Percentiles rank a stretch among this genome's conserved stretches.
phyloP scores from a whole-genome alignment of 495 filamentous ascomycete species.

The Pyronema omphalodes region DNA sequence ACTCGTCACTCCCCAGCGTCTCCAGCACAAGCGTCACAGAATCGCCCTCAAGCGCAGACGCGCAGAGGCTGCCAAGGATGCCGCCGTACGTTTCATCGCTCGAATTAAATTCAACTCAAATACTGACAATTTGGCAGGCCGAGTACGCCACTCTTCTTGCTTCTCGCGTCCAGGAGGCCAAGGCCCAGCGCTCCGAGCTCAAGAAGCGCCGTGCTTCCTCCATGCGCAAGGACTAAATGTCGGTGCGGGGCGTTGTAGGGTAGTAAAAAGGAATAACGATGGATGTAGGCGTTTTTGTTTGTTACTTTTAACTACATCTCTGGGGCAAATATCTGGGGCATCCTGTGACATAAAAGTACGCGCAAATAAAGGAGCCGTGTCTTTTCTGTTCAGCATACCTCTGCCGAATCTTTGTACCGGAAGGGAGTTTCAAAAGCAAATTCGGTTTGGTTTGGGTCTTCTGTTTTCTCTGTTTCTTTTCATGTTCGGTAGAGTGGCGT shows the following conservation, averaged over 20 bases:
- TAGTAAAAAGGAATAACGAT: neutral
- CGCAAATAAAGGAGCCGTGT: neutral
- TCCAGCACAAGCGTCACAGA: constrained; percentile 97
- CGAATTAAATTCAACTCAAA: constrained; percentile 5
- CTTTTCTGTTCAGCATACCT: neutral
- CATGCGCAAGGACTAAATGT: constrained; percentile 60
- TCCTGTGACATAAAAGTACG: neutral
- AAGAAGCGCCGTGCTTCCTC: constrained; percentile 93
- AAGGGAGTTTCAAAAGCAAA: too few relatives aligned
- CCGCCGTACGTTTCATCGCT: constrained; percentile 48
- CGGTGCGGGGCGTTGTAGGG: neutral
- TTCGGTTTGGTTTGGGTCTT: too few relatives aligned
- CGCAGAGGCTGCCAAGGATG: constrained; percentile 86
- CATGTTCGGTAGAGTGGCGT: too few relatives aligned
- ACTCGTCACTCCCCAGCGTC: constrained; percentile 96
- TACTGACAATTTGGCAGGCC: constrained; percentile 39
- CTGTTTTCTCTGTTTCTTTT: too few relatives aligned
- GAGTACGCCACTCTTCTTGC: constrained; percentile 87
- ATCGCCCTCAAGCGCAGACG: constrained; percentile 94
- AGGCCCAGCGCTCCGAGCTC: constrained; percentile 71
- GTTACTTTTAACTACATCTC: neutral
- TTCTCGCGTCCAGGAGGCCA: constrained; percentile 88
- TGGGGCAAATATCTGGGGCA: neutral
- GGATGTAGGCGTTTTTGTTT: neutral
- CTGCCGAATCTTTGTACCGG: too few relatives aligned